phyloP scores from a whole-genome alignment of 768 basidiomycete genomes.

The Grammothele lineata region DNA sequence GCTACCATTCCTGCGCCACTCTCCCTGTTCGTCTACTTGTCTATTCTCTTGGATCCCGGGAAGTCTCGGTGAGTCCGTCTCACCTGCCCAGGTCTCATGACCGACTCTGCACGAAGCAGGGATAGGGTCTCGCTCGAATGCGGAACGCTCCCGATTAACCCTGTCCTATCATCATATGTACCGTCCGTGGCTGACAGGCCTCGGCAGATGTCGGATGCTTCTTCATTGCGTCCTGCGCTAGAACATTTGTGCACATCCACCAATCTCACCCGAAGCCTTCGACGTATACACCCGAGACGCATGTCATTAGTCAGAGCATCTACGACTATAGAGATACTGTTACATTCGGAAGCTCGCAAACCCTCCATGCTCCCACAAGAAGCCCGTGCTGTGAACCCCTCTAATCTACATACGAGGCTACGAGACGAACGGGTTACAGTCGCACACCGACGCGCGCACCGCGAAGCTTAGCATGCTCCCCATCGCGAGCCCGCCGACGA shows the following conservation, averaged over 20 bases:
- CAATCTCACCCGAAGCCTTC: no score
- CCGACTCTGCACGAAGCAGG: background rate
- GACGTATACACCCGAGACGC: no score
- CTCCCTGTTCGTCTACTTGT: no score
- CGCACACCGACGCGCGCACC: constrained; percentile 63
- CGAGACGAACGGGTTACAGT: constrained; percentile 65
- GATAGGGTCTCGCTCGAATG: background rate
- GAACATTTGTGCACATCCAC: no score
- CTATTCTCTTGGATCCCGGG: background rate
- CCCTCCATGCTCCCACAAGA: no score
- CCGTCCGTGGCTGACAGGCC: background rate
- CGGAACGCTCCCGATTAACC: no score
- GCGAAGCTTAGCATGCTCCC: constrained; percentile 83
- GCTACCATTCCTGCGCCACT: no score
- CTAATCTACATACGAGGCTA: constrained; percentile 1
- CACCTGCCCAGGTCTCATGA: constrained; percentile 9
- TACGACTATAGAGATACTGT: background rate
- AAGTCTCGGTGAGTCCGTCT: constrained; percentile 6
- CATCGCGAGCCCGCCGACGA: constrained; percentile 68
- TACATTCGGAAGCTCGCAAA: background rate
- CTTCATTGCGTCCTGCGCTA: no score
- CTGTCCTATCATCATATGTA: no score
- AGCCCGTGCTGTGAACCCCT: no score
- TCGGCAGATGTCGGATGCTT: background rate
- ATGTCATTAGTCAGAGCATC: background rate